Evolutionary conservation across 176 grass and related monocot species (phyloP), one percentile per base, ranked within the genome.

Genomic region (Carex cristatella): DNA sequence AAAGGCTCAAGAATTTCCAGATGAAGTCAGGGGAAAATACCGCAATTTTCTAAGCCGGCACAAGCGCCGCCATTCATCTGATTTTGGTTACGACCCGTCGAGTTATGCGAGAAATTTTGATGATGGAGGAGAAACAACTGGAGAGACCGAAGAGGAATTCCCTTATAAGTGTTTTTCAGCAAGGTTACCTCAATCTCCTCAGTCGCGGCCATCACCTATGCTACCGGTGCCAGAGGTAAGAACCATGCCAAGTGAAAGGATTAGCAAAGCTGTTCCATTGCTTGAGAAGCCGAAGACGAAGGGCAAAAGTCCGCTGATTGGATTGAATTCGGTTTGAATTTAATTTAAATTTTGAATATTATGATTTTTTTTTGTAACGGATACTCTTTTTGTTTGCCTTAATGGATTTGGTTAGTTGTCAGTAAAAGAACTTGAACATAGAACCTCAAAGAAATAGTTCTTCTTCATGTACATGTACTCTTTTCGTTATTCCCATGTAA

Each of bases 31-130:
- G 30, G 61, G 85, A 5, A 79, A 80, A 69, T 69, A 18, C 62
- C 74, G 42, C 48, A 80, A 14, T 69, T 18, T 69, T 60, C 2
- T 67, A 14, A 19, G 61, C 42, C 63, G 62, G 15, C 76, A 87
- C 61, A 79, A 69, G n/a, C 74, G 85, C 4, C 48, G 62, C 18
- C 76, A 87, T 19, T 81, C 85, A 12, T 81, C 76, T 3, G 85
- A 87, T 19, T 81, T 87, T 15, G 63, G 51, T 30, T 87, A 87
- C n/a, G 85, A 87, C n/a, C 85, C 77, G 1, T 33, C 71, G 9
- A 87, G 85, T 58, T 87, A 87, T 60, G 62, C 85, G 2, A 74
- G 76, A 51, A 87, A 87, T 44, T 87, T 87, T 9, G 85, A 87
- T 48, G 77, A 81, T 27, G 85, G 85, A 61, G 28, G 54, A 83